These are phyloP conservation scores for Fagus crenata DNA, from an alignment of 306 rosid genomes.

Conservation along the genomic window DNA sequence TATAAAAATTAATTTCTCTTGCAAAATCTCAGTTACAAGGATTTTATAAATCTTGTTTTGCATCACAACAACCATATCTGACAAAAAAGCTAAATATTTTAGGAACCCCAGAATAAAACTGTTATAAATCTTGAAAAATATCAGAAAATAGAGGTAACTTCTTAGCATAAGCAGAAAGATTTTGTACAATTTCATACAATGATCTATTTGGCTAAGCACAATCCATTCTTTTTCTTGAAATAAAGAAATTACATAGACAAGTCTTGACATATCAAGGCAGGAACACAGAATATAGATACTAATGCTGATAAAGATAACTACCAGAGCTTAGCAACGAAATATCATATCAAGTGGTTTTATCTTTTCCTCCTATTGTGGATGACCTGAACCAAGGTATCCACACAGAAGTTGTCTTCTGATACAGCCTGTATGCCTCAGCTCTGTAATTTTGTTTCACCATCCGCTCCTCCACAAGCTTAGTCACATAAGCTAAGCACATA, in stretches of 20 bases:
- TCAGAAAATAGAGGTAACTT: neutral
- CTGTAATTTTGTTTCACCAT: slow-evolving; percentile 74
- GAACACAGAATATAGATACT: slow-evolving; percentile 2
- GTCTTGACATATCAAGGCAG: slow-evolving; percentile 18
- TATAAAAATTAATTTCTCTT: neutral
- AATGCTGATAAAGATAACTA: slow-evolving; percentile 27
- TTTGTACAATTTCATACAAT: slow-evolving; percentile 37
- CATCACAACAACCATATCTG: too few species aligned
- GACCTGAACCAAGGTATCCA: slow-evolving; percentile 88
- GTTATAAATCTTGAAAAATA: neutral
- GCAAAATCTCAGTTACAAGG: neutral
- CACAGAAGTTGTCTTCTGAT: slow-evolving; percentile 87
- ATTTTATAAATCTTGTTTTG: too few species aligned
- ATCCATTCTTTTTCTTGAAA: slow-evolving; percentile 26
- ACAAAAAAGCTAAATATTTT: neutral
- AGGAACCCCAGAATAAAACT: neutral
- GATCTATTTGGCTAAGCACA: slow-evolving; percentile 21
- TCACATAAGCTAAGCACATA: slow-evolving; percentile 82
- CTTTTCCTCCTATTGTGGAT: slow-evolving; percentile 42
- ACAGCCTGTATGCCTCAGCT: slow-evolving; percentile 64
- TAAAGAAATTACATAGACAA: slow-evolving; percentile 27
- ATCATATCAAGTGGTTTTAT: slow-evolving; percentile 58
- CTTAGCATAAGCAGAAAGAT: slow-evolving; percentile 18
- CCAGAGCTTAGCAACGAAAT: slow-evolving; percentile 5
- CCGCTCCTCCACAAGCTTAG: slow-evolving; percentile 74